Conservation (phyloP, 176 grass and related monocot genomes). For the Oryza australiensis region DNA sequence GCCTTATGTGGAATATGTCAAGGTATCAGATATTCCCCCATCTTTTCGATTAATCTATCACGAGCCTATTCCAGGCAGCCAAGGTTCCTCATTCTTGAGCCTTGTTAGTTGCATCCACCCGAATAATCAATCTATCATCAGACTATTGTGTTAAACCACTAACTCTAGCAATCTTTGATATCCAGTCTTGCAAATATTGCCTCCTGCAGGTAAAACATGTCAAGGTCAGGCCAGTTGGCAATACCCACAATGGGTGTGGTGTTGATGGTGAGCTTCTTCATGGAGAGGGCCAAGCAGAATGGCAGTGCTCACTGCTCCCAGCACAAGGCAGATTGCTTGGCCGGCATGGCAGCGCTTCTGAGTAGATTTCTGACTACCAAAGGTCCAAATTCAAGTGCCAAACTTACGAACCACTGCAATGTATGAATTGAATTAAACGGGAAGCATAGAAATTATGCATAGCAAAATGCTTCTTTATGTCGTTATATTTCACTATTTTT, state of each 20-base stretch:
- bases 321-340: slow-evolving; percentile 70
- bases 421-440: not conserved
- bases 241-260: slow-evolving; percentile 71
- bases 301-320: slow-evolving; percentile 71
- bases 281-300: slow-evolving; percentile 47
- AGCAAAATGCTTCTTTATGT: slow-evolving; percentile 1
- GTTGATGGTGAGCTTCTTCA: slow-evolving; percentile 82
- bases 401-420: slow-evolving; percentile 11
- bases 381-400: not conserved
- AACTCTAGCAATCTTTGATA: not conserved
- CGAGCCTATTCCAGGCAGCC: not conserved
- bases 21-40: slow-evolving; percentile 46
- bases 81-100: not conserved
- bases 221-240: slow-evolving; percentile 58
- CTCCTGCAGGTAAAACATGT: slow-evolving; percentile 73
- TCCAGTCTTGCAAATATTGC: slow-evolving; percentile 18
- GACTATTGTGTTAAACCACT: not conserved
- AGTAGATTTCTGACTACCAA: not conserved
- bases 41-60: not conserved
- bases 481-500: slow-evolving; percentile 3
- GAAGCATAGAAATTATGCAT: not conserved
- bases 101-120: not conserved
- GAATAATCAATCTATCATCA: not conserved
- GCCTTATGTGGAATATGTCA: slow-evolving; percentile 89
- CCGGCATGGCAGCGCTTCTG: slow-evolving; percentile 24